Evolutionary conservation across 768 basidiomycete genomes (phyloP), one percentile per base, ranked within the genome.

Genomic region (Leccinum longicurvipes): DNA sequence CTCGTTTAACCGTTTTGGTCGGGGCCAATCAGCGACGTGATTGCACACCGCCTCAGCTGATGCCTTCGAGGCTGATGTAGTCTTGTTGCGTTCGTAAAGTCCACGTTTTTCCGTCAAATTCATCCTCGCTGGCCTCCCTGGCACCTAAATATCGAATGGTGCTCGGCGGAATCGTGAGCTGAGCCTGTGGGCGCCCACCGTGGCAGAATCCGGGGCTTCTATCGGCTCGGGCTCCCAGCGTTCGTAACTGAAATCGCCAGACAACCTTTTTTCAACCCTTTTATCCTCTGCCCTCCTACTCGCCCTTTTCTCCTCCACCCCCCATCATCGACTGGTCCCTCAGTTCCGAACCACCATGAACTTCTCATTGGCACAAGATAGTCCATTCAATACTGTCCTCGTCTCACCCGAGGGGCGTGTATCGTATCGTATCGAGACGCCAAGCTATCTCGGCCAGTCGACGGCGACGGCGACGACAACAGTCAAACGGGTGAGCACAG

Each of bases 121-220:
- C 58, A 47, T 48, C 46, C 32, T 36, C 12, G 4, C 46, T 39
- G 45, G 55, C 52, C 53, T 60, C 54, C 41, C 31, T 44, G 34
- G 28, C 57, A 24, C 48, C 14, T 11, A 9, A 27, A 21, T 42
- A 25, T 46, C 11, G 54, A 44, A 51, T 49, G 48, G 27, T n/a
- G 41, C 21, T 51, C 39, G 39, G 19, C 10, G 19, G 54, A 55
- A 54, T 47, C 32, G 46, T 50, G 25, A 55, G 21, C 46, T 55
- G 58, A 45, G 54, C 53, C 29, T 41, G 54, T n/a, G 53, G 62
- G 60, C 68, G 70, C 68, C 46, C 66, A 66, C 19, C 69, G 71
- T 72, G 69, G 70, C 64, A 72, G 62, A 70, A 70, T 65, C 66
- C 56, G 60, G 36, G 42, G 6, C 64, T 72, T 72, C 61, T 64